Percentiles rank a stretch among this genome's conserved stretches.
phyloP scores from a whole-genome alignment of 2,329 filamentous ascomycete species.

The Phialophora chinensis region DNA sequence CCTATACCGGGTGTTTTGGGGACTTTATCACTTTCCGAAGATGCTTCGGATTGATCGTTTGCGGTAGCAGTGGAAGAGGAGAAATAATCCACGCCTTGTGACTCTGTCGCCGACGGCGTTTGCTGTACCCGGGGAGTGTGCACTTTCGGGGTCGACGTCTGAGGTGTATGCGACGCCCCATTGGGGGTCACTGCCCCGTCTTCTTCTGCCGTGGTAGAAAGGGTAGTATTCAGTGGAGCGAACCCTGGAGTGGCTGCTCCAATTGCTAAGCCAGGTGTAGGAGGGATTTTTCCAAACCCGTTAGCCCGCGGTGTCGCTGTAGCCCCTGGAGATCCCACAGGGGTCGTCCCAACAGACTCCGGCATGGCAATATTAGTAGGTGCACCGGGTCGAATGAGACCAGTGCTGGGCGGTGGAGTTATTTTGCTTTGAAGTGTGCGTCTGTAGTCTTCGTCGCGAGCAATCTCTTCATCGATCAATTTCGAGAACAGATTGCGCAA shows the following conservation, averaged over 20 bases:
- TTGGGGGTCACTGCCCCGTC: constrained; percentile 41
- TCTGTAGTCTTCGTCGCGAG: constrained; percentile 77
- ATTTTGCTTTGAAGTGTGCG: constrained; percentile 67
- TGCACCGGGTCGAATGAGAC: constrained; percentile 35
- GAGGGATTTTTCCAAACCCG: constrained; percentile 64
- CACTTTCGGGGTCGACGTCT: not conserved
- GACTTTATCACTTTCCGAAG: constrained; percentile 56
- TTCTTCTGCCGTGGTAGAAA: constrained; percentile 45
- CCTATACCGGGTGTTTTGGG: constrained; percentile 51
- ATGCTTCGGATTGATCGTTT: constrained; percentile 54
- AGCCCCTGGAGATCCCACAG: constrained; percentile 30
- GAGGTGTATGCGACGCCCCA: constrained; percentile 41
- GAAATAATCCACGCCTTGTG: constrained; percentile 67
- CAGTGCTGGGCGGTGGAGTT: constrained; percentile 55
- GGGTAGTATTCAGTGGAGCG: constrained; percentile 39
- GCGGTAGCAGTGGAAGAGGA: constrained; percentile 62
- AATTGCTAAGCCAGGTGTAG: constrained; percentile 79
- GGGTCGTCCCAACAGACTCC: constrained; percentile 24
- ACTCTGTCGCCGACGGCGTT: constrained; percentile 61
- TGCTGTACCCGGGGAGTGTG: constrained; percentile 51
- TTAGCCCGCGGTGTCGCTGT: constrained; percentile 68
- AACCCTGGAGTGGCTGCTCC: constrained; percentile 71
- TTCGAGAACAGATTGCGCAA: constrained; percentile 88
- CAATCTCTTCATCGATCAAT: constrained; percentile 88
- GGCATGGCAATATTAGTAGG: constrained; percentile 37